phyloP scores from a whole-genome alignment of 768 basidiomycete genomes.

The Clitopilus hobsonii region DNA sequence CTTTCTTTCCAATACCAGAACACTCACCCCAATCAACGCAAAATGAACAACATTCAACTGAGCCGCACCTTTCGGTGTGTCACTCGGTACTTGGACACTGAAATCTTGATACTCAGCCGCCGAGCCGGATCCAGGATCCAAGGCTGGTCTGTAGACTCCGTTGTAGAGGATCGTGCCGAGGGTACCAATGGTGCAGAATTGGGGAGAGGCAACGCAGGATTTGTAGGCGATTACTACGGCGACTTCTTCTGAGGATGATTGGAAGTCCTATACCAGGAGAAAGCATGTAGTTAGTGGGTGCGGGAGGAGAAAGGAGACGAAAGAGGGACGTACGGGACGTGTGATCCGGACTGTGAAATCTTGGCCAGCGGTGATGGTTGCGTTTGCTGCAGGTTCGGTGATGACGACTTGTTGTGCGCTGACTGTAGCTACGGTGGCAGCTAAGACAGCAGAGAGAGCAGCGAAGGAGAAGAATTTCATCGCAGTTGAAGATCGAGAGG shows the following conservation, averaged over 20 bases:
- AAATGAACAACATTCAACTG: conserved; percentile 32
- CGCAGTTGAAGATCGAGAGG: no score
- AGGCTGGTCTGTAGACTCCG: conserved; percentile 33
- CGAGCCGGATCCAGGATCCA: not conserved
- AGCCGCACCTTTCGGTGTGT: conserved; percentile 21
- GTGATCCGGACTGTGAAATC: conserved; percentile 40
- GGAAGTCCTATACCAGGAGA: conserved; percentile 21
- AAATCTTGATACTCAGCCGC: conserved; percentile 35
- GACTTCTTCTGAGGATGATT: conserved; percentile 37
- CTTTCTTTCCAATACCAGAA: not conserved
- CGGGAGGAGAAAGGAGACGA: not conserved
- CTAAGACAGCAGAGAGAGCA: conserved; percentile 19
- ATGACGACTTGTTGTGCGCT: conserved; percentile 39
- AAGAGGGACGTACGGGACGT: conserved; percentile 34
- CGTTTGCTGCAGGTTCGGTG: conserved; percentile 30
- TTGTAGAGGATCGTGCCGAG: conserved; percentile 42
- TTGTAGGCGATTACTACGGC: conserved; percentile 40
- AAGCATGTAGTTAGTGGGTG: not conserved
- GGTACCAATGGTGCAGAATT: conserved; percentile 16
- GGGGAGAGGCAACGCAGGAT: conserved; percentile 23
- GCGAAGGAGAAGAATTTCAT: conserved; percentile 7
- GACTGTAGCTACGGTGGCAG: conserved; percentile 21
- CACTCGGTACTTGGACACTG: conserved; percentile 32
- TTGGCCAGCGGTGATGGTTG: conserved; percentile 29
- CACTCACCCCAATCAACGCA: conserved; percentile 34